A percentile compares a stretch with the other conserved stretches of the same genome.
These are phyloP conservation scores for Syzygium grande DNA, from an alignment of 345 rosid species.

Conservation along the genomic window DNA sequence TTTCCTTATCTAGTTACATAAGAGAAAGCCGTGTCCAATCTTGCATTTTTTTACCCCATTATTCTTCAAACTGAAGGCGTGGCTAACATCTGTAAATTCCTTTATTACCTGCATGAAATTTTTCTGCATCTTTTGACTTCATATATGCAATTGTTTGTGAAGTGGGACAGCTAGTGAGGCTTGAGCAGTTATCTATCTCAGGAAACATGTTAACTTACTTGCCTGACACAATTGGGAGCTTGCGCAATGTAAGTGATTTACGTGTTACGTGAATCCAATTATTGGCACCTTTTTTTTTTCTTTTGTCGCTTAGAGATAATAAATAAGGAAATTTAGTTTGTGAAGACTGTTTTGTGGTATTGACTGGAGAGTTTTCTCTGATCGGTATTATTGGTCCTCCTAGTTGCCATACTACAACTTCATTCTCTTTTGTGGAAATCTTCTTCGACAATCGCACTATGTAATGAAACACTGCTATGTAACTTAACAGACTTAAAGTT, in stretches of 20 bases:
- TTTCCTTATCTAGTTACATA: constrained; percentile 23
- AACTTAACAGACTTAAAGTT: neutral
- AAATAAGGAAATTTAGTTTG: neutral
- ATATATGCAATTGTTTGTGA: neutral
- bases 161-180: constrained; percentile 97
- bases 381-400: neutral
- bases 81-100: neutral
- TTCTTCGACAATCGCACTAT: neutral
- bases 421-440: neutral
- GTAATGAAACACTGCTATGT: neutral
- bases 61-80: neutral
- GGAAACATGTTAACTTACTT: constrained; percentile 58
- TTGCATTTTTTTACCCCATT: neutral
- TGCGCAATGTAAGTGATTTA: constrained; percentile 71
- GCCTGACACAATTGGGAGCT: constrained; percentile 93
- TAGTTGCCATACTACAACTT: neutral
- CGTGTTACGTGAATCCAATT: neutral
- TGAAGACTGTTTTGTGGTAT: neutral
- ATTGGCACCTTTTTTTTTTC: neutral
- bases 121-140: neutral
- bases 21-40: neutral
- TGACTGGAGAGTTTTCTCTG: neutral
- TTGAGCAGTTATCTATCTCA: constrained; percentile 72
- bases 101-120: neutral
- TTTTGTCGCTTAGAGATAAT: neutral